These are phyloP conservation scores for Rhodotorula sp. DNA, from an alignment of 1,284 basidiomycete genomes.

Conservation along the genomic window DNA sequence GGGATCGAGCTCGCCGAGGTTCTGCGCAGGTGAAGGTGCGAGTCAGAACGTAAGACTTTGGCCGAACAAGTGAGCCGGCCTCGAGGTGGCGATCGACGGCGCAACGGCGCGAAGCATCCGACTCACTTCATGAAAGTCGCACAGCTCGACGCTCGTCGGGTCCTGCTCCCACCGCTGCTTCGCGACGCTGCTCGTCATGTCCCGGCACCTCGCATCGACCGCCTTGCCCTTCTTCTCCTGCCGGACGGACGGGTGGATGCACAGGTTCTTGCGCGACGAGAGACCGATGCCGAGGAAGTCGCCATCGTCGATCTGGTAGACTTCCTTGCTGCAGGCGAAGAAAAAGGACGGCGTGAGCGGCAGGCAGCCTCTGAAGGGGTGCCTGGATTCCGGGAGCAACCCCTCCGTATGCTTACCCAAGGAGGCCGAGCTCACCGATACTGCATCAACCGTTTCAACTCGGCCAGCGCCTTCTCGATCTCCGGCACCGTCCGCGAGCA, in stretches of 20 bases:
- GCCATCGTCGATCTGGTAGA: conserved; percentile 70
- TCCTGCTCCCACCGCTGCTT: conserved; percentile 50
- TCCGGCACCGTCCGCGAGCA: conserved; percentile 99
- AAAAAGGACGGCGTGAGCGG: neutral
- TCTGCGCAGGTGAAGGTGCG: conserved; percentile 52
- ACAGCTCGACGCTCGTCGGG: conserved; percentile 73
- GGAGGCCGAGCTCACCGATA: conserved; percentile 59
- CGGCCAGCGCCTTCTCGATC: conserved; percentile 96
- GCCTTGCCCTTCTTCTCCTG: conserved; percentile 96
- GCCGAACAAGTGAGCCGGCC: too few relatives aligned
- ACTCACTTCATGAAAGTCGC: conserved; percentile 90
- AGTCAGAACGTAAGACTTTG: neutral
- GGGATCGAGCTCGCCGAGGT: conserved; percentile 73
- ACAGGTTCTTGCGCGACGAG: conserved; percentile 94
- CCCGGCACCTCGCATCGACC: conserved; percentile 93
- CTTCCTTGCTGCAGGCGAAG: conserved; percentile 52
- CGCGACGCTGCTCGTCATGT: conserved; percentile 81
- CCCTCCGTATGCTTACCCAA: too few relatives aligned
- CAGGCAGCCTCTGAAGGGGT: too few relatives aligned
- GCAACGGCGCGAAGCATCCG: neutral
- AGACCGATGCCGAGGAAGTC: conserved; percentile 86
- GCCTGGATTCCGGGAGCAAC: too few relatives aligned
- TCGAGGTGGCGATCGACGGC: neutral
- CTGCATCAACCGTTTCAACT: conserved; percentile 90
- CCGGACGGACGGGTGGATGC: conserved; percentile 89